These are phyloP conservation scores for Fragaria vesca DNA, from an alignment of 306 rosid genomes.

Conservation along the genomic window DNA sequence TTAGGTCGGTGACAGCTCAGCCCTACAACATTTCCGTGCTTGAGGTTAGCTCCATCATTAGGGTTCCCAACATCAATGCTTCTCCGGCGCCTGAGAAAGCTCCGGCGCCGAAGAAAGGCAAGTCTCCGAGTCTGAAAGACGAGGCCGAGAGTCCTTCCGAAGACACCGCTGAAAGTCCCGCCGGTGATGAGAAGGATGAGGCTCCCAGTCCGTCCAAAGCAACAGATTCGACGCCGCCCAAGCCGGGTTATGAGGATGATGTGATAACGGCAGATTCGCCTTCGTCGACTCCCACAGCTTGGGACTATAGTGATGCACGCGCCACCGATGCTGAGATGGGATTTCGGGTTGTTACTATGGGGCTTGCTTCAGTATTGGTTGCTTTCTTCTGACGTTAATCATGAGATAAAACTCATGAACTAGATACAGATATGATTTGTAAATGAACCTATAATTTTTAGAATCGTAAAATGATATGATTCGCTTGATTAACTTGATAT, in stretches of 20 bases:
- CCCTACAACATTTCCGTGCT: constrained; percentile 52
- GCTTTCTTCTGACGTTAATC: constrained; percentile 6
- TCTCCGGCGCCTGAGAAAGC: constrained; percentile 1
- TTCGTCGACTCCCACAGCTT: too few relatives aligned
- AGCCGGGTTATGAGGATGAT: too few relatives aligned
- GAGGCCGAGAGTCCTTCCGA: too few relatives aligned
- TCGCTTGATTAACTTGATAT: not conserved
- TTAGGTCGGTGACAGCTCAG: constrained; percentile 27
- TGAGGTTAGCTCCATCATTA: constrained; percentile 26
- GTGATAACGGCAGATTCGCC: too few relatives aligned
- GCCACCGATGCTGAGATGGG: constrained; percentile 18
- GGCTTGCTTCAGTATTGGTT: constrained; percentile 31
- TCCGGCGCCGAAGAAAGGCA: too few relatives aligned
- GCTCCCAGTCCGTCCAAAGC: too few relatives aligned
- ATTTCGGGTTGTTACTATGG: constrained; percentile 25
- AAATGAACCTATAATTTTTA: too few relatives aligned
- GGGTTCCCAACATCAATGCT: not conserved
- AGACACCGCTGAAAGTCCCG: too few relatives aligned
- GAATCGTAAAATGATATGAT: not conserved
- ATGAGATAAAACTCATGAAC: not conserved
- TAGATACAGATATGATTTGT: too few relatives aligned
- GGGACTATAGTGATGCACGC: constrained; percentile 12
- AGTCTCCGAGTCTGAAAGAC: not conserved
- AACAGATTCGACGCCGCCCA: too few relatives aligned
- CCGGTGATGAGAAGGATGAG: too few relatives aligned